Evolutionary conservation across 805 yeast genomes (phyloP).

Genomic region (Candida maltosa): DNA sequence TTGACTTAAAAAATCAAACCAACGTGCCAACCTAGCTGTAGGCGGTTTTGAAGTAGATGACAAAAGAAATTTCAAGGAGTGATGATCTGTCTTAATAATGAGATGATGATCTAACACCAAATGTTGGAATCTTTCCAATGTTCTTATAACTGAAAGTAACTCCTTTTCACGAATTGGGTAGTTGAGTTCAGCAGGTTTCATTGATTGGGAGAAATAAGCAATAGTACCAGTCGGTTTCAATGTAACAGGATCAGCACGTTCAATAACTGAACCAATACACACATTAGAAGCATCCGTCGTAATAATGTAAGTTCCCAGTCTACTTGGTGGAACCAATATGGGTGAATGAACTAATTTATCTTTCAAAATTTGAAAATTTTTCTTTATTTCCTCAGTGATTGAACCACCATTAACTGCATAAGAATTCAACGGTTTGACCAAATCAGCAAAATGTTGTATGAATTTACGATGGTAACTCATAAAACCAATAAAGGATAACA

Average conservation of each 20-base stretch:
- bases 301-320: conserved; percentile 1
- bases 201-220: not conserved
- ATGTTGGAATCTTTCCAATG: not conserved
- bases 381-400: no score
- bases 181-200: not conserved
- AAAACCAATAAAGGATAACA: conserved; percentile 1
- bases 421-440: conserved; percentile 1
- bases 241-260: not conserved
- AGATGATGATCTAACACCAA: not conserved
- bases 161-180: conserved; percentile 1
- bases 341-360: no score
- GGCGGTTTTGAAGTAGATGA: no score
- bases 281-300: conserved; percentile 2
- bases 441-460: not conserved
- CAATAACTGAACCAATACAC: conserved; percentile 1
- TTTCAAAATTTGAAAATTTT: no score
- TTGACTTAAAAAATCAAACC: conserved; percentile 1
- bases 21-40: not conserved
- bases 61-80: conserved; percentile 1
- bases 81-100: conserved; percentile 2
- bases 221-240: not conserved
- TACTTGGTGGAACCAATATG: no score
- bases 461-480: not conserved
- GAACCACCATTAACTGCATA: not conserved
- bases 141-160: not conserved